These are phyloP conservation scores for Nicotiana undulata DNA, from an alignment of 257 asterid genomes.

Conservation along the genomic window DNA sequence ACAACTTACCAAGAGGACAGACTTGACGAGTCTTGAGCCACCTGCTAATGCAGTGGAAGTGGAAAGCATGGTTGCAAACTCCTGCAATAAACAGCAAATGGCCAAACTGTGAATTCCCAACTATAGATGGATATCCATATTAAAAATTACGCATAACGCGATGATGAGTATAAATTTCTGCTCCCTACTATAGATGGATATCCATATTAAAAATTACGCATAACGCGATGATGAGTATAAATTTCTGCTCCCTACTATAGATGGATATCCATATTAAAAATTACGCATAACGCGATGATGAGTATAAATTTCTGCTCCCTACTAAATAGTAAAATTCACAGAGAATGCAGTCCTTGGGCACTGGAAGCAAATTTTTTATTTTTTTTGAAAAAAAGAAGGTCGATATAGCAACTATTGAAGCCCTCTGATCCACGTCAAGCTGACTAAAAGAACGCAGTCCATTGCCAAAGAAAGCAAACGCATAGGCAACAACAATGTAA, in stretches of 20 bases:
- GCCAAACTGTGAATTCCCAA: neutral
- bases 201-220: neutral
- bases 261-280: neutral
- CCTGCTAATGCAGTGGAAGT: constrained; percentile 95
- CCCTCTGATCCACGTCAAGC: neutral
- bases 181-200: neutral
- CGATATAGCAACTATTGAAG: neutral
- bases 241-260: neutral
- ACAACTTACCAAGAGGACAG: constrained; percentile 72
- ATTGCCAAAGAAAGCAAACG: neutral
- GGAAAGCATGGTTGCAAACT: constrained; percentile 96
- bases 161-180: neutral
- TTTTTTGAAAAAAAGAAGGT: no score
- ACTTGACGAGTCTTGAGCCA: constrained; percentile 99
- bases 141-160: no score
- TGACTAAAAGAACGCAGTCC: neutral
- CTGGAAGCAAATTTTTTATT: neutral
- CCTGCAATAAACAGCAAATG: constrained; percentile 28
- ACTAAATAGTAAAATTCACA: no score
- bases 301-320: neutral
- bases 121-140: neutral
- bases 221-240: neutral
- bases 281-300: accelerated
- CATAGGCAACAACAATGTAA: neutral
- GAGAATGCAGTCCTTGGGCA: neutral